A percentile compares a stretch with the other conserved stretches of the same genome.
These are phyloP conservation scores for Bipolaris cookei DNA, from an alignment of 2,329 filamentous ascomycete species.

Conservation along the genomic window DNA sequence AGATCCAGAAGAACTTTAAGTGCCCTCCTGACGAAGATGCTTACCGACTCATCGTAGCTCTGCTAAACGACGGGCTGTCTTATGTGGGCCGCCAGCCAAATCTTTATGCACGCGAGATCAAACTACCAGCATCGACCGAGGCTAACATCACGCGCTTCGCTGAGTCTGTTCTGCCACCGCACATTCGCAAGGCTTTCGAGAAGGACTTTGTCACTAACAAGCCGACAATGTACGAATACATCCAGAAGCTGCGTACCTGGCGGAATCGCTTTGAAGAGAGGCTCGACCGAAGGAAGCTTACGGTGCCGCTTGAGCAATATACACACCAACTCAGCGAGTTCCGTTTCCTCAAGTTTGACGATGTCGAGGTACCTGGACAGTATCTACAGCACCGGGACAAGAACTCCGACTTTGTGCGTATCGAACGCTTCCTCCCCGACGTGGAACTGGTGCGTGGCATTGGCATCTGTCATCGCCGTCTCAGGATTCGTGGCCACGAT, in stretches of 20 bases:
- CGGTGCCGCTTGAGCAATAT: constrained; percentile 79
- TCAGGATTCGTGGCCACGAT: constrained; percentile 97
- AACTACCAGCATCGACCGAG: constrained; percentile 87
- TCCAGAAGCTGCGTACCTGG: constrained; percentile 94
- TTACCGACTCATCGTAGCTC: constrained; percentile 93
- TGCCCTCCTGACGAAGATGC: constrained; percentile 98
- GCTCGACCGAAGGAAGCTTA: constrained; percentile 79
- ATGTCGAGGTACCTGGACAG: constrained; percentile 96
- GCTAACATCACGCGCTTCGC: constrained; percentile 96
- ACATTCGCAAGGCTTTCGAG: constrained; percentile 96
- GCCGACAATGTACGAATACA: constrained; percentile 98
- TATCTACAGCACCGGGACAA: constrained; percentile 98
- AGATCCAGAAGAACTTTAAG: constrained; percentile 99
- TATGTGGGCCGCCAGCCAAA: constrained; percentile 88
- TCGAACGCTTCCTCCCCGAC: constrained; percentile 93
- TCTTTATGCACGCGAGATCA: constrained; percentile 88
- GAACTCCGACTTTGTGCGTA: constrained; percentile 97
- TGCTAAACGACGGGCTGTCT: constrained; percentile 92
- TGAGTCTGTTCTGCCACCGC: constrained; percentile 90
- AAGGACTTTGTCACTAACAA: constrained; percentile 95
- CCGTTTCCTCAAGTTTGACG: constrained; percentile 96
- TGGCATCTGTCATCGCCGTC: constrained; percentile 85
- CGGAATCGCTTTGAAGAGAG: constrained; percentile 98
- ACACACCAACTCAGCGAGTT: constrained; percentile 95
- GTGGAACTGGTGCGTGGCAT: constrained; percentile 92